Base-by-base conservation (phyloP, 2,329 filamentous ascomycete genomes). In the Penicillium sp. region DNA sequence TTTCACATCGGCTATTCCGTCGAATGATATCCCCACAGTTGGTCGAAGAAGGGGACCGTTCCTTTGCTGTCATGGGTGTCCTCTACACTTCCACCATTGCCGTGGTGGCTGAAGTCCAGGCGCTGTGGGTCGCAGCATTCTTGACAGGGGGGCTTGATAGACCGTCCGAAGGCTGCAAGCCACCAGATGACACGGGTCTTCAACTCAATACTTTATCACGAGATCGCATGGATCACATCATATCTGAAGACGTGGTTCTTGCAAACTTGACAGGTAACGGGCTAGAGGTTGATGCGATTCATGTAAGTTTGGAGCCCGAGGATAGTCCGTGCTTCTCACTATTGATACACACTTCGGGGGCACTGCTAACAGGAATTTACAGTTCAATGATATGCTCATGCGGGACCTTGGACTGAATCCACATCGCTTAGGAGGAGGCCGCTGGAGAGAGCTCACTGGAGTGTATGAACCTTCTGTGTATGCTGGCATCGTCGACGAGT, bases 381-480 rank as follows among this genome's bases (percentile, higher is more conserved):
- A 63, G 58, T 63, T 61, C 13, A 63, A 63, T 28, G 59, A 62
- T 37, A 48, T 55, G 26, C 50, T 63, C 5, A 39, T 63, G 53
- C 46, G 49, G 1, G 60, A 63, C 36, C 43, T 62, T 27, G 58
- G 59, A 0, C 34, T 63, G n/a, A 57, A 59, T 35, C 57, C 54
- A 12, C 38, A 57, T 37, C 58, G 58, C 12, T 34, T 57, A 2
- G 57, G 59, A 6, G 59, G 59, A 13, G 42, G 50, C 0, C 41
- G 40, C 33, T 49, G 52, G 47, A 51, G 18, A 8, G 60, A 63
- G 46, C 28, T 62, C 13, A 57, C 46, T 1, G 54, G 54, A 2
- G 51, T 58, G 25, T 61, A 63, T 46, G 40, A 50, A 9, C 56
- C 60, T 5, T 51, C 49, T 5, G 55, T 50, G 11, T 63, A 63